Evolutionary conservation across 108 stramenopile genomes (phyloP).

Genomic region (Skeletonema tropicum): DNA sequence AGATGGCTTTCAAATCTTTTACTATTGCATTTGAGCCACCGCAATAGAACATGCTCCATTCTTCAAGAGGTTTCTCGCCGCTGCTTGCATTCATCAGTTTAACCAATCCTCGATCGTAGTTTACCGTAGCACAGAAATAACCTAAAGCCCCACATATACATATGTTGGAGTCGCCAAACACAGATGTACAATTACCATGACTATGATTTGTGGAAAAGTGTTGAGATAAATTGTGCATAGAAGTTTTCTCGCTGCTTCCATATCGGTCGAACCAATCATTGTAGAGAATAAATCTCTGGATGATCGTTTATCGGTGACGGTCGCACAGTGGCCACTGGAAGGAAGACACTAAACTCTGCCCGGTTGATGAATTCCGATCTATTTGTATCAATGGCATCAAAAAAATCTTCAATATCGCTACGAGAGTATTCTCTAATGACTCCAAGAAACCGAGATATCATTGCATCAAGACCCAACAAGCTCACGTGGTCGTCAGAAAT

Average conservation of each 20-base stretch:
- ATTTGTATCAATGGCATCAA: neutral
- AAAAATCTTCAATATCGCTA: neutral
- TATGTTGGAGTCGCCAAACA: neutral
- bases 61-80: constrained; percentile 1
- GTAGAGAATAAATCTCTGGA: no score
- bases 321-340: neutral
- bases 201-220: neutral
- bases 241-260: neutral
- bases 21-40: neutral
- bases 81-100: neutral
- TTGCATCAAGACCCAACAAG: constrained; percentile 2
- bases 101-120: neutral
- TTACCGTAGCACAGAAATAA: no score
- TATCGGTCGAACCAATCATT: neutral
- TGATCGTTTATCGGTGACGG: neutral
- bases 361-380: neutral
- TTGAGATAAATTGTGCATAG: neutral
- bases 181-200: no score
- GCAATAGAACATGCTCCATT: neutral
- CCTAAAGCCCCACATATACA: no score
- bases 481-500: neutral
- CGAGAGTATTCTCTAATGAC: neutral
- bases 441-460: neutral
- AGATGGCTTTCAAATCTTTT: neutral
- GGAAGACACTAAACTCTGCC: neutral